These are phyloP conservation scores for Jaapia argillacea DNA, from an alignment of 768 basidiomycete species.

Conservation along the genomic window DNA sequence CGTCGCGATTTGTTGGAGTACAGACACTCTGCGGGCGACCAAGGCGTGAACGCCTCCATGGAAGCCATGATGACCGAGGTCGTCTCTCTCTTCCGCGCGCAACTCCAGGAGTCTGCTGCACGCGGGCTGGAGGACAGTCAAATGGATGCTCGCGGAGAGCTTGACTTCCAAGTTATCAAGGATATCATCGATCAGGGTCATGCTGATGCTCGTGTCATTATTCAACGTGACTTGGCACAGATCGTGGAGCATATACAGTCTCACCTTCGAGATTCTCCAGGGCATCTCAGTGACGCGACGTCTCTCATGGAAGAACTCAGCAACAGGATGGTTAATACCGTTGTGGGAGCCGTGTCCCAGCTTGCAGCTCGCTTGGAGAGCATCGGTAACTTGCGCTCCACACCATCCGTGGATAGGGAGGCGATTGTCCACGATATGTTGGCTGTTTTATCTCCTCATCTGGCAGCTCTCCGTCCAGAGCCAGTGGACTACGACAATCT, in stretches of 20 bases:
- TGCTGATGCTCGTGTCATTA: constrained; percentile 40
- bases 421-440: constrained; percentile 52
- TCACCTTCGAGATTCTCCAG: constrained; percentile 12
- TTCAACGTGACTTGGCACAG: constrained; percentile 53
- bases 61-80: constrained; percentile 60
- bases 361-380: constrained; percentile 49
- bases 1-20: constrained; percentile 26
- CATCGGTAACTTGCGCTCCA: constrained; percentile 28
- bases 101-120: constrained; percentile 52
- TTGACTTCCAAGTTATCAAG: constrained; percentile 71
- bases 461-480: constrained; percentile 53
- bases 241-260: constrained; percentile 33
- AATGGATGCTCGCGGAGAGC: constrained; percentile 64
- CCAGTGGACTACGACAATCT: constrained; percentile 71
- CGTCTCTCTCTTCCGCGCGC: constrained; percentile 54
- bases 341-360: constrained; percentile 50
- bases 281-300: constrained; percentile 21
- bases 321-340: constrained; percentile 43
- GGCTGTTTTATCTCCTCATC: constrained; percentile 44
- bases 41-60: constrained; percentile 32
- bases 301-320: constrained; percentile 50
- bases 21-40: constrained; percentile 7
- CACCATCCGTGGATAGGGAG: constrained; percentile 43
- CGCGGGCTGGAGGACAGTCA: constrained; percentile 50
- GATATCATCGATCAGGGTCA: constrained; percentile 62